These are phyloP conservation scores for Eucalyptus albens DNA, from an alignment of 345 rosid genomes.

Conservation along the genomic window DNA sequence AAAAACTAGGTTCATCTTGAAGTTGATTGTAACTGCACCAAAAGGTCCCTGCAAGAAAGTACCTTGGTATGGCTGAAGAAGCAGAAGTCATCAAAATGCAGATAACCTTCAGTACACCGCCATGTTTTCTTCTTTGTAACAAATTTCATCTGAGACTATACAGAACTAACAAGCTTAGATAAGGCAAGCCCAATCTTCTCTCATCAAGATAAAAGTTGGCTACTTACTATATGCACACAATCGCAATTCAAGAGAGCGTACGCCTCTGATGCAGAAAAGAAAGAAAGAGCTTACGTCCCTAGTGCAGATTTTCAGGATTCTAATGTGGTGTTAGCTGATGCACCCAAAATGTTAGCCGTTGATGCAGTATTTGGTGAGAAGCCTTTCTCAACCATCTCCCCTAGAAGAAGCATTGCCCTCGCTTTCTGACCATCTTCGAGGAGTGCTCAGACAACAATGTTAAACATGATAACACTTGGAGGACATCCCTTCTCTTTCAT, in stretches of 20 bases:
- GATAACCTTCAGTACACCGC: not conserved
- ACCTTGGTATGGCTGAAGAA: not conserved
- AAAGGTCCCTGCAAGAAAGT: too few species aligned
- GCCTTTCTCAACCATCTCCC: not conserved
- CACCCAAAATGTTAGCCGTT: not conserved
- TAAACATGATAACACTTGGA: not conserved
- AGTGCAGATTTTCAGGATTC: not conserved
- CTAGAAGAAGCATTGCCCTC: not conserved
- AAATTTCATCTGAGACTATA: not conserved
- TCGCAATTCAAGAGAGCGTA: too few species aligned
- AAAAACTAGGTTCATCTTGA: not conserved
- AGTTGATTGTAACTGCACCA: too few species aligned
- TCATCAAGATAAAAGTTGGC: not conserved
- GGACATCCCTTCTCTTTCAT: not conserved
- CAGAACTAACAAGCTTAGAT: too few species aligned
- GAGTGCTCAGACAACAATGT: not conserved
- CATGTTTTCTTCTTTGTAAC: not conserved
- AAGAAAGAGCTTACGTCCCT: too few species aligned
- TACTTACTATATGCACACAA: too few species aligned
- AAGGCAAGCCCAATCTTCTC: not conserved
- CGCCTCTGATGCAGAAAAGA: too few species aligned
- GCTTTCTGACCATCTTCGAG: not conserved
- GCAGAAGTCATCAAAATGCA: not conserved
- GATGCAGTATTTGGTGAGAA: not conserved
- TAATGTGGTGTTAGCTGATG: accelerated